Evolutionary conservation across 495 filamentous ascomycete species (phyloP).

Genomic region (Chaetomium tenue): DNA sequence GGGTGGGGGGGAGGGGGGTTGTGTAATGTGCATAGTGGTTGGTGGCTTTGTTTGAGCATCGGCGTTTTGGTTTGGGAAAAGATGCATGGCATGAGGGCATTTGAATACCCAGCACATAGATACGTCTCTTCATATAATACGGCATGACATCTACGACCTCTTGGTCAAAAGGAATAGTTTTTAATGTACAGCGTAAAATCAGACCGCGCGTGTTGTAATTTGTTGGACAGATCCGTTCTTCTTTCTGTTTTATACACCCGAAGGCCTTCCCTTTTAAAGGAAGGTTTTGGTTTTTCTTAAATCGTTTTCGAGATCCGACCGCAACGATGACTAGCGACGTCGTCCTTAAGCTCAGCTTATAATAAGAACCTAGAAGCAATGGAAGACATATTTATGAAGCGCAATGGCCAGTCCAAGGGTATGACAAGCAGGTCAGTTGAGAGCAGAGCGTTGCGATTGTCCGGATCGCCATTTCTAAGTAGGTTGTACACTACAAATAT

Average conservation of each 20-base stretch:
- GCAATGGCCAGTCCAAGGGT: no score
- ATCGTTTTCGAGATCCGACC: no score
- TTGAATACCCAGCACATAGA: background rate
- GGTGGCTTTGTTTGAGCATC: background rate
- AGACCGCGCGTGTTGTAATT: background rate
- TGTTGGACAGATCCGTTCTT: background rate
- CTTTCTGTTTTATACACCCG: no score
- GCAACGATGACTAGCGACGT: no score
- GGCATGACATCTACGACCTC: background rate
- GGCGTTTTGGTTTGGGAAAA: constrained; percentile 14
- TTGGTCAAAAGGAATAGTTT: background rate
- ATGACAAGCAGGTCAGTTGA: no score
- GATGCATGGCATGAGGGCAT: background rate
- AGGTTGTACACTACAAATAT: background rate
- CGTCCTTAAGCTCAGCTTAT: no score
- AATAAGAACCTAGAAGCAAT: no score
- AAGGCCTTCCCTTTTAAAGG: no score
- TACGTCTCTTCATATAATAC: background rate
- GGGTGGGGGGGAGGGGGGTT: no score
- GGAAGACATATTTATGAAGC: no score
- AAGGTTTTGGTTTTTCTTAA: no score
- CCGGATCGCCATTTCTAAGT: background rate
- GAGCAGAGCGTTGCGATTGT: no score
- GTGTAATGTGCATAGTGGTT: background rate
- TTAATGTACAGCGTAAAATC: background rate